Conservation (phyloP, 805 yeast genomes). For the Starmera quercuum region DNA sequence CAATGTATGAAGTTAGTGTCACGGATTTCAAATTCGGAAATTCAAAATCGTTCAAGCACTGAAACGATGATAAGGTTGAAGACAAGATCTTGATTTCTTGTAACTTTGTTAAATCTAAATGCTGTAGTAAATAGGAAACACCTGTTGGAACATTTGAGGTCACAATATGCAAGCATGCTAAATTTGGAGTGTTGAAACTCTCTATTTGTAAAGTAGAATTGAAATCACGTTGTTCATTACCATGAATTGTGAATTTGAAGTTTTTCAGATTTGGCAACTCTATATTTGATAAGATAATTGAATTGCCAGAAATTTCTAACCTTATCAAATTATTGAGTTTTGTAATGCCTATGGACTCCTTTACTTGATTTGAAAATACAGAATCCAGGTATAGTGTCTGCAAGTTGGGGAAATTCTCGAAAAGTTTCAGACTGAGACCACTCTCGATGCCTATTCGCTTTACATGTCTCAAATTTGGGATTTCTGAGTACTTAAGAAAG, state of each 20-base stretch:
- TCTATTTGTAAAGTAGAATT: conserved; percentile 8
- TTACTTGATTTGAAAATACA: conserved; percentile 11
- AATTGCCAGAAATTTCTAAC: conserved; percentile 14
- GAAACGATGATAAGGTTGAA: not conserved
- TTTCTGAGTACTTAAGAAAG: conserved; percentile 11
- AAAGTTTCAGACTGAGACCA: conserved; percentile 12
- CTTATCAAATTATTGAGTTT: conserved; percentile 4
- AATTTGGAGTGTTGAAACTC: conserved; percentile 3
- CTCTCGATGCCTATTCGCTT: conserved; percentile 15
- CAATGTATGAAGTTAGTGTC: conserved; percentile 6
- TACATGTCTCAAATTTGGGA: conserved; percentile 12
- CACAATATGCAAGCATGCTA: conserved; percentile 1
- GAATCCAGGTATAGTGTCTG: conserved; percentile 11
- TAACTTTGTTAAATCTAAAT: not conserved
- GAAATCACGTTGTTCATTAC: conserved; percentile 11
- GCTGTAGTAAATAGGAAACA: not conserved
- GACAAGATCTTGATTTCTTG: conserved; percentile 2
- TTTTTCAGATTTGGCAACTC: conserved; percentile 6
- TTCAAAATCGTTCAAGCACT: not conserved
- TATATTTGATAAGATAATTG: conserved; percentile 7
- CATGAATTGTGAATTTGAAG: conserved; percentile 10
- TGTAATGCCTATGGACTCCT: conserved; percentile 1
- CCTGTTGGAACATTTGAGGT: conserved; percentile 2
- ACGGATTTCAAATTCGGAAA: conserved; percentile 1
- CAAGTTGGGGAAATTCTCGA: conserved; percentile 10